phyloP scores from a whole-genome alignment of 257 asterid genomes.

The Striga asiatica region DNA sequence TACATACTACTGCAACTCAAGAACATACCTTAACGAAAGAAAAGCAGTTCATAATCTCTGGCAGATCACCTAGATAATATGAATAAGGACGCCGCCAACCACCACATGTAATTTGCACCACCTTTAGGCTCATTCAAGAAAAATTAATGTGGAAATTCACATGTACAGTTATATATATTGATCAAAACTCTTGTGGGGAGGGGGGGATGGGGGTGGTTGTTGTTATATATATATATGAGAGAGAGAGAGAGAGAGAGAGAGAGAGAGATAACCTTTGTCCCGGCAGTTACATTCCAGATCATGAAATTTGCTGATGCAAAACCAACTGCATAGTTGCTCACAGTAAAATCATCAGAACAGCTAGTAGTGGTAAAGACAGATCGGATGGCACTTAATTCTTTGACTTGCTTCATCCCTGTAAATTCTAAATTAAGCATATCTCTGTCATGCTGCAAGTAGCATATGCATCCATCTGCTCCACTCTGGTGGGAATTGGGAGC shows the following conservation, averaged over 20 bases:
- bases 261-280: constrained; percentile 53
- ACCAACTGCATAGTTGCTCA: constrained; percentile 66
- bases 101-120: constrained; percentile 68
- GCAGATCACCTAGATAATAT: constrained; percentile 65
- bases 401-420: constrained; percentile 77
- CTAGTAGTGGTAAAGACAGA: constrained; percentile 37
- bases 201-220: no score
- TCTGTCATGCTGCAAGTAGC: constrained; percentile 64
- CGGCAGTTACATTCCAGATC: constrained; percentile 67
- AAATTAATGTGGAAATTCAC: constrained; percentile 8
- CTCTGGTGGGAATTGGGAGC: constrained; percentile 34
- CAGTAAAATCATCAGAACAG: constrained; percentile 27
- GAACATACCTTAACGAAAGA: constrained; percentile 74
- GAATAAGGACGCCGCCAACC: constrained; percentile 99
- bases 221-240: no score
- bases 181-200: not conserved
- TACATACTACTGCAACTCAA: constrained; percentile 10
- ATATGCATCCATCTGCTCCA: constrained; percentile 97
- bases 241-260: constrained; percentile 8
- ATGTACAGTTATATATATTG: not conserved
- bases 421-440: constrained; percentile 51
- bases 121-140: constrained; percentile 36
- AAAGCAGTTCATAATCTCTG: constrained; percentile 76
- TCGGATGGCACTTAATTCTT: constrained; percentile 62
- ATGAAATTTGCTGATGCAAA: constrained; percentile 78